A percentile compares a stretch with the other conserved stretches of the same genome.
Evolutionary conservation across 2,329 filamentous ascomycete species (phyloP).

Genomic region (Amesomyces nigricolor): DNA sequence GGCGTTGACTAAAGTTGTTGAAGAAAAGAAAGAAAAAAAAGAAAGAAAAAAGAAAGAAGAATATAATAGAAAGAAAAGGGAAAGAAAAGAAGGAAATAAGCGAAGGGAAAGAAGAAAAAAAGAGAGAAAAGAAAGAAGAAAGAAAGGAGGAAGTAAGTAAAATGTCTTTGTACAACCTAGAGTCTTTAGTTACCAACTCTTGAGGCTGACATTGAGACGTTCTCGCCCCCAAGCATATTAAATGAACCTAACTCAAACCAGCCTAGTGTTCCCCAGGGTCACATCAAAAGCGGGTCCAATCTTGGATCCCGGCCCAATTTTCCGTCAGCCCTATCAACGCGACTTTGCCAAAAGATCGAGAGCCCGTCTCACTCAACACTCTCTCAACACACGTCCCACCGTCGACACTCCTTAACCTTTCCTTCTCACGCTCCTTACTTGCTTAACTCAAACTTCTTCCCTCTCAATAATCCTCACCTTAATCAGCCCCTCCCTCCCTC

Average conservation of each 20-base stretch:
- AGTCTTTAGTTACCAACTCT: too few species aligned
- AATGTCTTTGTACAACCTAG: too few species aligned
- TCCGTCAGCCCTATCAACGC: background rate
- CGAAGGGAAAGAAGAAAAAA: too few species aligned
- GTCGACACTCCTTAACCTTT: background rate
- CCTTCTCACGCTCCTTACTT: background rate
- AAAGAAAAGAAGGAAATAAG: too few species aligned
- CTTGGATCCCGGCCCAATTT: background rate
- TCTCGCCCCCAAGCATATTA: background rate
- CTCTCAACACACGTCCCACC: background rate
- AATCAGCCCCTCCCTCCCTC: background rate
- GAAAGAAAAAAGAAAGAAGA: too few species aligned
- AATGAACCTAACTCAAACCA: background rate
- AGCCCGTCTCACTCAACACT: background rate
- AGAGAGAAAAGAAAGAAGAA: too few species aligned
- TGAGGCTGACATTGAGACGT: background rate
- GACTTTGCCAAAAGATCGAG: background rate
- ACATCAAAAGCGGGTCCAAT: background rate
- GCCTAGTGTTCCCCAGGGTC: background rate
- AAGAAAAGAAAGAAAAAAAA: too few species aligned
- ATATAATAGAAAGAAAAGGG: too few species aligned
- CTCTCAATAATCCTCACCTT: background rate
- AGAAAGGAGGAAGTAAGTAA: too few species aligned
- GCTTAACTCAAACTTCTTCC: background rate
- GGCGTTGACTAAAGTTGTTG: too few species aligned